These are phyloP conservation scores for Penicillium sclerotigenum DNA, from an alignment of 2,329 filamentous ascomycete genomes.

Conservation along the genomic window DNA sequence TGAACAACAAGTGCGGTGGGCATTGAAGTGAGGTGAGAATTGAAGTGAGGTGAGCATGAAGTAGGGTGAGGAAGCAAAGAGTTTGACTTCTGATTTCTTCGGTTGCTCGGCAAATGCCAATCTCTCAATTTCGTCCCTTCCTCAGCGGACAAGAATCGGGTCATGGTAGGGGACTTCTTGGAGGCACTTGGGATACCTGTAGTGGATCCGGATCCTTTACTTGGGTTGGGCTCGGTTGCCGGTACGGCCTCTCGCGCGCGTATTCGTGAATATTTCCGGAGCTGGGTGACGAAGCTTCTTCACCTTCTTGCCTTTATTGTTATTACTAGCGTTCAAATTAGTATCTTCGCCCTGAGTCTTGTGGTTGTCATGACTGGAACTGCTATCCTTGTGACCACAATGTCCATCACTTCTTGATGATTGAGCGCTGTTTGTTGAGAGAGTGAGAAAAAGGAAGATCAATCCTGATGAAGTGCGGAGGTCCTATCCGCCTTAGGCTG, in stretches of 20 bases:
- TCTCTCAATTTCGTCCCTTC: neutral
- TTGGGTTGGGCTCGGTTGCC: neutral
- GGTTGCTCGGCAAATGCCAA: neutral
- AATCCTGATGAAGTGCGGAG: neutral
- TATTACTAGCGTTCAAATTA: neutral
- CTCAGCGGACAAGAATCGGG: neutral
- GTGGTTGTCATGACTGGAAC: neutral
- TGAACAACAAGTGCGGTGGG: too few species aligned
- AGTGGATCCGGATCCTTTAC: neutral
- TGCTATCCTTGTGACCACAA: too few species aligned
- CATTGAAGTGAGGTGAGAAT: too few species aligned
- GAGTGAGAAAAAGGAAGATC: neutral
- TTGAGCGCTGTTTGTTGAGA: neutral
- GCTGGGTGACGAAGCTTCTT: neutral
- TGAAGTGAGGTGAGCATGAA: neutral
- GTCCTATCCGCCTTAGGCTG: neutral
- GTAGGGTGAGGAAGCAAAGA: neutral
- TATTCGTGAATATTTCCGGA: neutral
- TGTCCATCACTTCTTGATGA: neutral
- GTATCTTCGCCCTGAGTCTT: neutral
- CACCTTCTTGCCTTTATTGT: neutral
- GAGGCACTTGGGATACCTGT: neutral
- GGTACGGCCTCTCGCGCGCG: neutral
- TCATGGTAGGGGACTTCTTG: neutral
- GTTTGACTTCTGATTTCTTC: neutral